phyloP scores from a whole-genome alignment of 805 yeast species.

The Cyberlindnera bimundalis region DNA sequence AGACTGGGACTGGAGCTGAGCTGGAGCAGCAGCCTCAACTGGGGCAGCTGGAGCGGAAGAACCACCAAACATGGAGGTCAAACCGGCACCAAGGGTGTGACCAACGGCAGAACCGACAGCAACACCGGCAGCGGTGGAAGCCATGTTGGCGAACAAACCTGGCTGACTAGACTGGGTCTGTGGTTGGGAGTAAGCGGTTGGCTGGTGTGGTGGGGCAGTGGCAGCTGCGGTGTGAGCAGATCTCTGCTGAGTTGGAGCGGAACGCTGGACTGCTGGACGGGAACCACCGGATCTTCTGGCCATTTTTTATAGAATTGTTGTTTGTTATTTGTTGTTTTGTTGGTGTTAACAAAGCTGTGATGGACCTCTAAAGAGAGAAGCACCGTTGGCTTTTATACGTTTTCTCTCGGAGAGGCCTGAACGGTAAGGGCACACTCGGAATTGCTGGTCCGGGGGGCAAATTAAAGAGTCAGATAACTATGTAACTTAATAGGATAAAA shows the following conservation, averaged over 20 bases:
- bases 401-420: neutral
- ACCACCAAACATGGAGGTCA: constrained; percentile 86
- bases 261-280: constrained; percentile 41
- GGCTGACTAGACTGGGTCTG: constrained; percentile 63
- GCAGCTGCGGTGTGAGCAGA: constrained; percentile 74
- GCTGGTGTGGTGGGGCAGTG: constrained; percentile 38
- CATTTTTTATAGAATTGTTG: constrained; percentile 31
- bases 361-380: too few relatives aligned
- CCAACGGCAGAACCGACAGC: constrained; percentile 98
- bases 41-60: constrained; percentile 47
- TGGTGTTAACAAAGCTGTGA: too few relatives aligned
- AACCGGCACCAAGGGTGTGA: constrained; percentile 94
- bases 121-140: constrained; percentile 98
- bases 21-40: constrained; percentile 42
- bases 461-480: too few relatives aligned
- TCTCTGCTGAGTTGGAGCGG: constrained; percentile 51
- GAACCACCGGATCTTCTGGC: constrained; percentile 46
- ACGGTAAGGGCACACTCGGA: neutral
- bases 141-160: constrained; percentile 95
- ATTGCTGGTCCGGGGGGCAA: too few relatives aligned
- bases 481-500: too few relatives aligned
- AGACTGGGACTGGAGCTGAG: constrained; percentile 38
- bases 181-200: constrained; percentile 48
- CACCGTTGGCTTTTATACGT: neutral
- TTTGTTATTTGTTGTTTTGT: constrained; percentile 1